Evolutionary conservation across 805 yeast genomes (phyloP).

Genomic region (Wickerhamiella nectarea): DNA sequence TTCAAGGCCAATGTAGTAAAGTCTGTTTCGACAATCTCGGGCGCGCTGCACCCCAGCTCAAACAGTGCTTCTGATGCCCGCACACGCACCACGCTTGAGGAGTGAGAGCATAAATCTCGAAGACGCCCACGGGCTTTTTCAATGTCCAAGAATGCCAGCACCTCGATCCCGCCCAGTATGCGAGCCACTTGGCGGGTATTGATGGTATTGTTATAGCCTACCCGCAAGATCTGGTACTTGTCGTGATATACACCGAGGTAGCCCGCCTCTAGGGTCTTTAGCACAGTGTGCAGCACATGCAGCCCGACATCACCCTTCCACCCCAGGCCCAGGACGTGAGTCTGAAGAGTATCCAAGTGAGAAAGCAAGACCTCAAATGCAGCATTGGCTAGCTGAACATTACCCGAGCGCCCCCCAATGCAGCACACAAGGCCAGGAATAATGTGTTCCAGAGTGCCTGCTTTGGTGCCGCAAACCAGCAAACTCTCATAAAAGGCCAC

Average conservation of each 20-base stretch:
- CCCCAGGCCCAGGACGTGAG: slow-evolving; percentile 1
- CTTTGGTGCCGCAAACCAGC: not conserved
- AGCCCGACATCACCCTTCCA: slow-evolving; percentile 6
- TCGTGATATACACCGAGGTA: slow-evolving; percentile 14
- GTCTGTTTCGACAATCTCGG: slow-evolving; percentile 12
- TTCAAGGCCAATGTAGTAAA: not conserved
- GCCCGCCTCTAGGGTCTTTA: slow-evolving; percentile 10
- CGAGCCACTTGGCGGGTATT: slow-evolving; percentile 32
- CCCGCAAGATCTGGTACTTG: slow-evolving; percentile 29
- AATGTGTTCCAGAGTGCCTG: not conserved
- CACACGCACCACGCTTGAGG: slow-evolving; percentile 25
- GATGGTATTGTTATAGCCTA: slow-evolving; percentile 44
- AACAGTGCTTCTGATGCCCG: slow-evolving; percentile 33
- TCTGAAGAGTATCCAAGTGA: slow-evolving; percentile 10
- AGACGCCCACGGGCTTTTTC: slow-evolving; percentile 16
- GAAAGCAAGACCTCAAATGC: slow-evolving; percentile 16
- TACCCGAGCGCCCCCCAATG: slow-evolving; percentile 12
- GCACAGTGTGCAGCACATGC: slow-evolving; percentile 10
- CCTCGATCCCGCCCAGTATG: slow-evolving; percentile 29
- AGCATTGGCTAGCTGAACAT: slow-evolving; percentile 20
- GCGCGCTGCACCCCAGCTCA: slow-evolving; percentile 21
- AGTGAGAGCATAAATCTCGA: slow-evolving; percentile 27
- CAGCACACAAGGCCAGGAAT: slow-evolving; percentile 7
- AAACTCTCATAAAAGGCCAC: not conserved
- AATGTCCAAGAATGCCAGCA: slow-evolving; percentile 32